phyloP scores from a whole-genome alignment of 2,329 filamentous ascomycete species.

The Achaetomium macrosporum region DNA sequence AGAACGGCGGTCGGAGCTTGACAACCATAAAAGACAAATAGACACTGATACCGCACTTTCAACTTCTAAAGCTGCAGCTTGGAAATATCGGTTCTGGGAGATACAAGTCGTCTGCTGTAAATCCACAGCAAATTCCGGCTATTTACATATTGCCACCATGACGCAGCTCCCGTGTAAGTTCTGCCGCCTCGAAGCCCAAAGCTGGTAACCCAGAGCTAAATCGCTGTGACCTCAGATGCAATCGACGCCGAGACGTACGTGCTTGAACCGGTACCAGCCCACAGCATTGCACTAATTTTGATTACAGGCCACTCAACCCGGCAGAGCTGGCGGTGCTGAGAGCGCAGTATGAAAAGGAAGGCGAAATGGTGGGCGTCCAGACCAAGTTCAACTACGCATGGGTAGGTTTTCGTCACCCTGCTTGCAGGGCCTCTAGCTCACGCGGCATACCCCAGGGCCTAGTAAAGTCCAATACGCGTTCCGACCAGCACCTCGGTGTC shows the following conservation, averaged over 20 bases:
- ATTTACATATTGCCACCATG: conserved; percentile 15
- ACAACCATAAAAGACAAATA: conserved; percentile 3
- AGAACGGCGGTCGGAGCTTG: conserved; percentile 20
- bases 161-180: conserved; percentile 27
- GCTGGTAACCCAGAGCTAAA: conserved; percentile 18
- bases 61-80: background rate
- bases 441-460: conserved; percentile 59
- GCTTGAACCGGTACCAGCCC: background rate
- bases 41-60: background rate
- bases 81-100: background rate
- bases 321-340: conserved; percentile 90
- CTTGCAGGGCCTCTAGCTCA: background rate
- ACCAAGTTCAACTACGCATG: conserved; percentile 99
- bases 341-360: conserved; percentile 94
- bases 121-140: background rate
- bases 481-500: conserved; percentile 90
- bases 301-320: conserved; percentile 64
- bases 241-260: conserved; percentile 90
- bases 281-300: background rate
- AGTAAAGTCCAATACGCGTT: conserved; percentile 80
- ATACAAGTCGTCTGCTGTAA: background rate
- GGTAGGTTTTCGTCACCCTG: conserved; percentile 48
- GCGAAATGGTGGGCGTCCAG: conserved; percentile 91
- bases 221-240: conserved; percentile 59
- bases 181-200: conserved; percentile 8